These are phyloP conservation scores for Rachicladosporium sp. DNA, from an alignment of 2,329 filamentous ascomycete genomes.

Conservation along the genomic window DNA sequence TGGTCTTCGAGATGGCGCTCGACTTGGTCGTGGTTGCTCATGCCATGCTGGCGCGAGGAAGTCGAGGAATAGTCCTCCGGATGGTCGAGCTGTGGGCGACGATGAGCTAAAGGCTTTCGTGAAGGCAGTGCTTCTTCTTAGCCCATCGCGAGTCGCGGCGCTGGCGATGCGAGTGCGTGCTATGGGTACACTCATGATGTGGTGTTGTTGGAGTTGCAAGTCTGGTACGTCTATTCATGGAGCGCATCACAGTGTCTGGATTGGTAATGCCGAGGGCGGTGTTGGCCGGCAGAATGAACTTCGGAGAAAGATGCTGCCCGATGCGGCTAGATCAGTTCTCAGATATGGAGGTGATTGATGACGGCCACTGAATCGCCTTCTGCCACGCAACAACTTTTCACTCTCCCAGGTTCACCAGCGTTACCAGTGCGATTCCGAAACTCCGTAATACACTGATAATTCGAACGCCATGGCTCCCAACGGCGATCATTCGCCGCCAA, in stretches of 20 bases:
- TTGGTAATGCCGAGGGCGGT: slow-evolving; percentile 5
- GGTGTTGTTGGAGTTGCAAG: neutral
- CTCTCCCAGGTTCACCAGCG: too few species aligned
- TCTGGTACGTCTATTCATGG: neutral
- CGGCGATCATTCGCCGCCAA: neutral
- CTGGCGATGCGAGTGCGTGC: neutral
- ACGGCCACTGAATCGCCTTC: too few species aligned
- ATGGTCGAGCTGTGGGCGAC: too few species aligned
- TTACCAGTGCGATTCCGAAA: too few species aligned
- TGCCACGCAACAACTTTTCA: too few species aligned
- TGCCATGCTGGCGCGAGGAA: slow-evolving; percentile 24
- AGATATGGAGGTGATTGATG: too few species aligned
- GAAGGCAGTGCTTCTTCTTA: too few species aligned
- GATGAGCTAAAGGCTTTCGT: neutral
- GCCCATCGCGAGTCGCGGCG: too few species aligned
- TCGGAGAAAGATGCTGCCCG: too few species aligned
- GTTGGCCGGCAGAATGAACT: neutral
- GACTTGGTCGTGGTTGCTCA: neutral
- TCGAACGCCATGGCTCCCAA: slow-evolving; percentile 1
- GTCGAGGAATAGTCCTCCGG: slow-evolving; percentile 20
- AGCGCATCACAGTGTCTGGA: neutral
- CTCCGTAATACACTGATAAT: too few species aligned
- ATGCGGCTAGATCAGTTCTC: too few species aligned
- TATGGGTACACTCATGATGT: neutral
- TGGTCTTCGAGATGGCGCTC: neutral